Conservation (phyloP, 2,329 filamentous ascomycete species). For the Aspergillus piperis region DNA sequence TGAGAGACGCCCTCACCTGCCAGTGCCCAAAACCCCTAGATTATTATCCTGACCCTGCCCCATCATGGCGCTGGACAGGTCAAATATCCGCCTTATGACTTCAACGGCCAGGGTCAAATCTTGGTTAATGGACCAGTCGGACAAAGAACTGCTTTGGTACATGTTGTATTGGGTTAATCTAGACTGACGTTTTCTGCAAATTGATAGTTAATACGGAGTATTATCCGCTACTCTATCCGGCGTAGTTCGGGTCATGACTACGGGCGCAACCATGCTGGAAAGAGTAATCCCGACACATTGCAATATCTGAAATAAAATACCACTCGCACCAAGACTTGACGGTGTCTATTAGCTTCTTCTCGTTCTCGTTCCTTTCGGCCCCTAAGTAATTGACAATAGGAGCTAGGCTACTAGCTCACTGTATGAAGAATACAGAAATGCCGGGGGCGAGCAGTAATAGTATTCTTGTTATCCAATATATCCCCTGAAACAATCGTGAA, state of each 20-base stretch:
- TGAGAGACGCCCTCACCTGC: neutral
- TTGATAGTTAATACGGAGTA: neutral
- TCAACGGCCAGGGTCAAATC: neutral
- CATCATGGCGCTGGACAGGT: conserved; percentile 8
- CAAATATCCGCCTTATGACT: neutral
- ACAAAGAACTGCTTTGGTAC: neutral
- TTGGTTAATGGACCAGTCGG: neutral
- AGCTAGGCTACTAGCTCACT: too few relatives aligned
- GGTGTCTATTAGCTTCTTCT: neutral
- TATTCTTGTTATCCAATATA: neutral
- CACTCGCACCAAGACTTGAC: neutral
- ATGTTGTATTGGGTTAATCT: too few relatives aligned
- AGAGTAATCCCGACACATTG: too few relatives aligned
- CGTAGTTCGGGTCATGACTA: neutral
- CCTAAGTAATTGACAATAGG: neutral
- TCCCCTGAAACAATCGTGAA: conserved; percentile 9
- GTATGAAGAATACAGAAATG: neutral
- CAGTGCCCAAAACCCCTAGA: neutral
- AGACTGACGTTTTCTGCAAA: neutral
- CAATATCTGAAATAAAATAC: too few relatives aligned
- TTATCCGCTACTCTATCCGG: neutral
- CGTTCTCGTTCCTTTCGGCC: neutral
- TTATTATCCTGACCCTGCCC: neutral
- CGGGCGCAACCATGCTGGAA: conserved; percentile 1
- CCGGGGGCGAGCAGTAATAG: neutral